Conservation (phyloP, 116 monocot genomes). For the Zostera marina region DNA sequence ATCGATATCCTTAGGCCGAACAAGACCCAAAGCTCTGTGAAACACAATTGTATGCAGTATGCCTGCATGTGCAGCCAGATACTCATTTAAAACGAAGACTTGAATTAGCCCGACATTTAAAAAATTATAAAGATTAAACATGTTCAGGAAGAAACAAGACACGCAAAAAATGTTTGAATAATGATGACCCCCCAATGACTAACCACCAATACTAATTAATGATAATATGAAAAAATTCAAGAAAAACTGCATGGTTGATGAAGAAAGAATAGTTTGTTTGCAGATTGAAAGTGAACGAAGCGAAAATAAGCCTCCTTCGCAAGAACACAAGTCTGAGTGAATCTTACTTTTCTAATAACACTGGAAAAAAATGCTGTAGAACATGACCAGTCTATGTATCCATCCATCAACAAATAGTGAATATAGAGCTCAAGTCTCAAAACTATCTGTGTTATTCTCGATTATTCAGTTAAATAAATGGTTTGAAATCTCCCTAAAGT, state of each 20-base stretch:
- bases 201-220: not conserved
- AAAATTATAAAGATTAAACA: not conserved
- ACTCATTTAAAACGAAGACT: not conserved
- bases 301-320: no score
- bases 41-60: conserved; percentile 91
- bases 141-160: not conserved
- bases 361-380: no score
- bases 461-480: not conserved
- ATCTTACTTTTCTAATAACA: no score
- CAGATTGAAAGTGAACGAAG: no score
- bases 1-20: conserved; percentile 83
- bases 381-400: no score
- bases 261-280: no score
- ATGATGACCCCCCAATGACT: not conserved
- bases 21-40: conserved; percentile 92
- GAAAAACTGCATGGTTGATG: no score
- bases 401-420: no score
- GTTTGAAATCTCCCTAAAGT: not conserved
- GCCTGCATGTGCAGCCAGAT: conserved; percentile 33
- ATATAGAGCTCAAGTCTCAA: no score
- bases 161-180: not conserved
- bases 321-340: no score
- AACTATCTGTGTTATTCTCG: no score
- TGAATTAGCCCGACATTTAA: not conserved
- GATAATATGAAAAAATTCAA: no score